Evolutionary conservation across 148 eudicot genomes (phyloP).

Genomic region (Rheum nobile): DNA sequence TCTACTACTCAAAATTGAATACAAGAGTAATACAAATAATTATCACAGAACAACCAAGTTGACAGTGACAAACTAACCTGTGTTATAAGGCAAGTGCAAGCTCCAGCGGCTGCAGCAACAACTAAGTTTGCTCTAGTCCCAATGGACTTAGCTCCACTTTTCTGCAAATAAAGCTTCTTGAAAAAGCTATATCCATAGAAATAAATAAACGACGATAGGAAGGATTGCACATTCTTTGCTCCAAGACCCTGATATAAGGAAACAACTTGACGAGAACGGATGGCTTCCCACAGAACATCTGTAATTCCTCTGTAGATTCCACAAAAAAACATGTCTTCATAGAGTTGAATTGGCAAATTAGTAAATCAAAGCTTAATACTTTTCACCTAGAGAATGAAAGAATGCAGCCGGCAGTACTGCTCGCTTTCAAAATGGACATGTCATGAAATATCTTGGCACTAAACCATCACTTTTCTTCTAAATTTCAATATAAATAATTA

Average conservation of each 20-base stretch:
- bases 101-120: conserved; percentile 87
- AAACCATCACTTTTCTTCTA: neutral
- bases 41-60: neutral
- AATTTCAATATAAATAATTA: neutral
- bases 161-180: conserved; percentile 71
- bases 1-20: neutral
- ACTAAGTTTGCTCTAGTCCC: conserved; percentile 80
- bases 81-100: conserved; percentile 66
- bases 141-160: conserved; percentile 56
- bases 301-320: conserved; percentile 53
- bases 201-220: conserved; percentile 67
- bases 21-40: neutral
- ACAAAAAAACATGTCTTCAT: conserved; percentile 2
- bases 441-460: neutral
- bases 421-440: neutral
- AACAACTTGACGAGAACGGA: conserved; percentile 54
- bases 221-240: conserved; percentile 85
- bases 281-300: conserved; percentile 84
- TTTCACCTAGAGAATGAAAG: neutral
- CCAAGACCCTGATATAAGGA: conserved; percentile 90
- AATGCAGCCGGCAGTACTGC: neutral
- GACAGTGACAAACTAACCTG: conserved; percentile 40
- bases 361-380: neutral
- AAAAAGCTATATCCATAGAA: conserved; percentile 92
- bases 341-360: neutral